phyloP scores from a whole-genome alignment of 2,329 filamentous ascomycete species.

The Sarocladium brachiariae region DNA sequence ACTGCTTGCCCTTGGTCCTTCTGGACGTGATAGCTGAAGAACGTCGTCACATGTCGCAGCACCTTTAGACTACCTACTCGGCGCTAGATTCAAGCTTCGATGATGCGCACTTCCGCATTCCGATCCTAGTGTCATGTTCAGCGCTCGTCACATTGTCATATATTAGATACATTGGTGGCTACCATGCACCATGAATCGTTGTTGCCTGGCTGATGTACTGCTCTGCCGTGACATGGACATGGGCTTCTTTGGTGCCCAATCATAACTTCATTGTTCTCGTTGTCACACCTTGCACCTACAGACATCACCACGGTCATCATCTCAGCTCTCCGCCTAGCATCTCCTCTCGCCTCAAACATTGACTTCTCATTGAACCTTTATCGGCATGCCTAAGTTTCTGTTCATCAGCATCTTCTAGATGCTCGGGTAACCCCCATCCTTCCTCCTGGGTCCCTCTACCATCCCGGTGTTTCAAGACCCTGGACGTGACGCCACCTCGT shows the following conservation, averaged over 20 bases:
- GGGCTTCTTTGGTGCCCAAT: too few species aligned
- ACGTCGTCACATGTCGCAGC: too few species aligned
- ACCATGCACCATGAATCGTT: too few species aligned
- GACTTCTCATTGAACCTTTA: background rate
- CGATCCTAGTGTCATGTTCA: background rate
- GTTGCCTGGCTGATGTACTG: constrained; percentile 1
- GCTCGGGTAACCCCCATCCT: too few species aligned
- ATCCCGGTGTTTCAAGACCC: constrained; percentile 6
- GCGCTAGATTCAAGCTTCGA: background rate
- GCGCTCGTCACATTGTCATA: background rate
- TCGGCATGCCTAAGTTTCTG: too few species aligned
- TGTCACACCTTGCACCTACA: background rate
- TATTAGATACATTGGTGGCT: too few species aligned
- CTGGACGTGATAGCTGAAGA: background rate
- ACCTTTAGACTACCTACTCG: too few species aligned
- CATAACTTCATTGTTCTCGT: background rate
- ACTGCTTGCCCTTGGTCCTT: background rate
- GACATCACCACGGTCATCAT: too few species aligned
- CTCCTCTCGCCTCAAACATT: too few species aligned
- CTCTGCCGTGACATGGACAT: background rate
- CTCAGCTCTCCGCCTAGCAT: too few species aligned
- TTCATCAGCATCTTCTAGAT: background rate
- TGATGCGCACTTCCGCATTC: constrained; percentile 4
- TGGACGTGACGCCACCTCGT: constrained; percentile 6
- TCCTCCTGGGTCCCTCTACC: background rate